Percentiles rank a stretch among this genome's conserved stretches.
phyloP scores from a whole-genome alignment of 169 alveolate genomes.

The Babesia ovata region DNA sequence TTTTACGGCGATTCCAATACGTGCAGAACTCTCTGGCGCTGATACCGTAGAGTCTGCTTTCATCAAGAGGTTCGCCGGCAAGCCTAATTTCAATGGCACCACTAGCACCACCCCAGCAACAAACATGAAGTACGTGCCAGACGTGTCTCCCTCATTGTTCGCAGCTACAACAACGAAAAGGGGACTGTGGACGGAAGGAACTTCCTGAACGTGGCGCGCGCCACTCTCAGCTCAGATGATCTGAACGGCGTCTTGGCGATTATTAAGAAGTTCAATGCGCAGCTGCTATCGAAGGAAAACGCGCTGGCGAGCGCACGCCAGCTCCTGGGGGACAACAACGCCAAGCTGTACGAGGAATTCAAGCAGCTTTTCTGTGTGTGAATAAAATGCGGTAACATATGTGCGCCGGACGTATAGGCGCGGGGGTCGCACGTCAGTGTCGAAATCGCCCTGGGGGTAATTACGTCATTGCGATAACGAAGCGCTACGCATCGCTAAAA shows the following conservation, averaged over 20 bases:
- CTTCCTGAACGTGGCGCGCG: slow-evolving; percentile 75
- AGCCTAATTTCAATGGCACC: background rate
- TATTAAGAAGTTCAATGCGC: slow-evolving; percentile 84
- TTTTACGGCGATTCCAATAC: background rate
- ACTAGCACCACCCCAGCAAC: slow-evolving; percentile 38
- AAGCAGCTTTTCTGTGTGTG: slow-evolving; percentile 37
- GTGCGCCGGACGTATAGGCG: too few species aligned
- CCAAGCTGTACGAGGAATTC: slow-evolving; percentile 52
- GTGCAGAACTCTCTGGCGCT: slow-evolving; percentile 22
- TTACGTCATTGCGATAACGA: too few species aligned
- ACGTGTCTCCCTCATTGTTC: background rate
- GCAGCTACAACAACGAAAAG: slow-evolving; percentile 27
- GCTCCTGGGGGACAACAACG: slow-evolving; percentile 68
- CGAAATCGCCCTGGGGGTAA: too few species aligned
- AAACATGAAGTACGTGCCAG: slow-evolving; percentile 14
- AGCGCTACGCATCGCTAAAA: too few species aligned
- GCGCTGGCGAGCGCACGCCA: slow-evolving; percentile 70
- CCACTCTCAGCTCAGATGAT: slow-evolving; percentile 77
- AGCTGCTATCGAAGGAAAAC: slow-evolving; percentile 82
- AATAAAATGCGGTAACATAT: background rate
- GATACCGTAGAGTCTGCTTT: slow-evolving; percentile 12
- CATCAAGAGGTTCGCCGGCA: slow-evolving; percentile 22
- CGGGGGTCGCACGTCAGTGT: too few species aligned
- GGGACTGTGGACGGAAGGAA: slow-evolving; percentile 57
- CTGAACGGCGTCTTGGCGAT: slow-evolving; percentile 77